Conservation (phyloP, 805 yeast species). For the Candida cerambycidarum region DNA sequence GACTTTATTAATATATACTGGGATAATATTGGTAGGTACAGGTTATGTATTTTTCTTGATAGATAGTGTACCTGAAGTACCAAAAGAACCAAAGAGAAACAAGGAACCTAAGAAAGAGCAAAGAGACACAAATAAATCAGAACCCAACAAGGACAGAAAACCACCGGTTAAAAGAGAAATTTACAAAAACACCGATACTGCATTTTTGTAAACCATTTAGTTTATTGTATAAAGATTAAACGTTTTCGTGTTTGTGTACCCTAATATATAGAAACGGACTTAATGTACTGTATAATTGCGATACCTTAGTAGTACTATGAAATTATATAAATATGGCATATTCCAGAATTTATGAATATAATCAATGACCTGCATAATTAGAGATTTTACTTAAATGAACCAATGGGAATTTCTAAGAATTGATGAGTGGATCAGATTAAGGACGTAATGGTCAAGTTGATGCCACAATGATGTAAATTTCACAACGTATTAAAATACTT, state of each 20-base stretch:
- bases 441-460: no score
- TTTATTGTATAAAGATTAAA: no score
- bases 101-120: not conserved
- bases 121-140: not conserved
- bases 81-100: constrained; percentile 2
- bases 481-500: no score
- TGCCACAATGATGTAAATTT: no score
- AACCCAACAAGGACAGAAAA: not conserved
- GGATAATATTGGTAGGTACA: constrained; percentile 29
- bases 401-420: no score
- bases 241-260: no score
- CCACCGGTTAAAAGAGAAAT: not conserved
- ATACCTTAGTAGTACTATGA: constrained; percentile 4
- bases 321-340: not conserved
- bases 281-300: not conserved
- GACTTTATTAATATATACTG: constrained; percentile 35
- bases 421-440: no score
- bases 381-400: no score
- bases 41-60: constrained; percentile 26
- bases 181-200: constrained; percentile 4
- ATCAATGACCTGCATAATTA: no score
- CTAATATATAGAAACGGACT: no score
- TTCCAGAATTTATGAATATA: not conserved
- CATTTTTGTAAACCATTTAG: not conserved
- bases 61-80: constrained; percentile 18